phyloP scores from a whole-genome alignment of 495 filamentous ascomycete species.

The Tuber calosporum region DNA sequence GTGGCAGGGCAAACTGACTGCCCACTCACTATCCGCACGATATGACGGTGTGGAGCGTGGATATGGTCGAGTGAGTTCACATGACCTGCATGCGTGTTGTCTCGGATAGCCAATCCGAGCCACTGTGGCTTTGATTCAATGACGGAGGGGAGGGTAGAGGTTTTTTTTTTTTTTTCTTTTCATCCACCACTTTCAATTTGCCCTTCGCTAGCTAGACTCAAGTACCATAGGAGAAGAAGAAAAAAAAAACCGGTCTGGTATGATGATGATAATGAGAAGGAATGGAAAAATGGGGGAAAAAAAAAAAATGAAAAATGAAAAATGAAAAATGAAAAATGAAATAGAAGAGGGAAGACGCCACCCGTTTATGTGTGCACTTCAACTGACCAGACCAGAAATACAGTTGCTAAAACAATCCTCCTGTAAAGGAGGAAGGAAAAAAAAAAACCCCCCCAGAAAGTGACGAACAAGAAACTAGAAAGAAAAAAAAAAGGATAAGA shows the following conservation, averaged over 20 bases:
- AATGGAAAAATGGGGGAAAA: background rate
- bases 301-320: background rate
- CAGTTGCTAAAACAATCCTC: background rate
- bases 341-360: background rate
- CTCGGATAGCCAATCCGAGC: background rate
- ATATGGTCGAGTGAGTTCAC: background rate
- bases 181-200: constrained; percentile 2
- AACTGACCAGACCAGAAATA: background rate
- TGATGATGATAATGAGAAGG: background rate
- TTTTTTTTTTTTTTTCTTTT: background rate
- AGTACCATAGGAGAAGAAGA: background rate
- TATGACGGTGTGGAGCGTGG: background rate
- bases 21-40: background rate
- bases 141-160: background rate
- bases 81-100: background rate
- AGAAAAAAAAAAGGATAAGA: background rate
- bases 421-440: background rate
- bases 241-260: background rate
- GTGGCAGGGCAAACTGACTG: background rate
- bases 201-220: constrained; percentile 3
- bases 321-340: background rate
- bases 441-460: background rate
- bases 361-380: constrained; percentile 4
- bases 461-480: background rate
- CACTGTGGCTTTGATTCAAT: background rate